phyloP scores from a whole-genome alignment of 345 rosid genomes.

The Cardamine resedifolia region DNA sequence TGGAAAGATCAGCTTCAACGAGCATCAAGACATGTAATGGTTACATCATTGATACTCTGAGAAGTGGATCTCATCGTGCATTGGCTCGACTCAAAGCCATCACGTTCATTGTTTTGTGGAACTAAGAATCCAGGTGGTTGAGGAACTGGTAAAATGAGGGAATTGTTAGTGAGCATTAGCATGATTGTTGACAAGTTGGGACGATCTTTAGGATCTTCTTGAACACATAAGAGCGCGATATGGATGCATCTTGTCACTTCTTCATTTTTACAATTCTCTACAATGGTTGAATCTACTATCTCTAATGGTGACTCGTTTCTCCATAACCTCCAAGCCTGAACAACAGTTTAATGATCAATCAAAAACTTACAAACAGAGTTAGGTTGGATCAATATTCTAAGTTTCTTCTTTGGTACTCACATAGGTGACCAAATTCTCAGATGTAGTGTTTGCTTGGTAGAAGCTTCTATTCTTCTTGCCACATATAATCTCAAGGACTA shows the following conservation, averaged over 20 bases:
- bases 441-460: neutral
- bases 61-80: too few relatives aligned
- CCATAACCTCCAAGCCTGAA: conserved; percentile 38
- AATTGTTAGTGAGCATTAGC: conserved; percentile 17
- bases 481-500: conserved; percentile 30
- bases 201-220: conserved; percentile 21
- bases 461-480: neutral
- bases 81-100: neutral
- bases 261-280: neutral
- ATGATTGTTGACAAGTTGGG: conserved; percentile 15
- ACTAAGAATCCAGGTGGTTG: conserved; percentile 15
- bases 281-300: conserved; percentile 12
- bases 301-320: conserved; percentile 11
- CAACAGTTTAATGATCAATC: neutral
- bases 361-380: neutral
- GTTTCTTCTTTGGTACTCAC: neutral
- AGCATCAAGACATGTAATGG: too few relatives aligned
- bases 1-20: too few relatives aligned
- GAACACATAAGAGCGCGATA: conserved; percentile 31
- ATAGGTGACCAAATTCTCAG: conserved; percentile 14
- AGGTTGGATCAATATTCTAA: neutral
- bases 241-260: conserved; percentile 37
- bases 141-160: conserved; percentile 12
- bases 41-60: too few relatives aligned
- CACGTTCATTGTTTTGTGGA: neutral